Evolutionary conservation across 2,329 filamentous ascomycete species (phyloP).

Genomic region (Seiridium cupressi): DNA sequence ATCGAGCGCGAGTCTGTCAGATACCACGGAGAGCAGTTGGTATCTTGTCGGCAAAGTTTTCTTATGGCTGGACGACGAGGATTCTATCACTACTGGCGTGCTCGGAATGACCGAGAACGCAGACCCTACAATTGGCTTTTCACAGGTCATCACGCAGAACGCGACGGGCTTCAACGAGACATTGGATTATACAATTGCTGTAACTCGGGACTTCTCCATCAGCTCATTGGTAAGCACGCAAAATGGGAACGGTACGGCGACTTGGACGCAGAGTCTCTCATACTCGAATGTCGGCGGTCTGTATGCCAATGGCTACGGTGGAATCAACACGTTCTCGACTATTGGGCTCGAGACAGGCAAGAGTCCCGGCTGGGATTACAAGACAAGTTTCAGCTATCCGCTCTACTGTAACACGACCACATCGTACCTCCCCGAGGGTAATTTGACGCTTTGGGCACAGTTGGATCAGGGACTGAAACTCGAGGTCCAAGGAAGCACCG

Average conservation of each 20-base stretch:
- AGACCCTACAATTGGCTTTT: conserved; percentile 47
- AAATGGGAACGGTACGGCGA: conserved; percentile 35
- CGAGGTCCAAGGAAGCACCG: conserved; percentile 34
- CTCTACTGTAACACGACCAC: conserved; percentile 56
- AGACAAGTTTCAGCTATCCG: conserved; percentile 55
- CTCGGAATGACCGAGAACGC: conserved; percentile 26
- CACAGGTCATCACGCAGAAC: conserved; percentile 43
- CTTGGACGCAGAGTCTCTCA: conserved; percentile 57
- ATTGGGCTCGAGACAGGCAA: conserved; percentile 42
- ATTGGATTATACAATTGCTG: conserved; percentile 56
- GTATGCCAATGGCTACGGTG: conserved; percentile 24
- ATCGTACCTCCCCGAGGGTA: conserved; percentile 36
- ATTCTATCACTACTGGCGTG: conserved; percentile 50
- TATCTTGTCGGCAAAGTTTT: conserved; percentile 78
- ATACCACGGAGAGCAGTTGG: conserved; percentile 66
- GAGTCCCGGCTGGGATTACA: conserved; percentile 28
- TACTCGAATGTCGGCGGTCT: conserved; percentile 52
- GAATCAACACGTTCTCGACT: conserved; percentile 29
- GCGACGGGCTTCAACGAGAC: conserved; percentile 56
- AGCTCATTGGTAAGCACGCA: conserved; percentile 51
- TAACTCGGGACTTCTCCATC: conserved; percentile 53
- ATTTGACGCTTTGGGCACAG: conserved; percentile 42
- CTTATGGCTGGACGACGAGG: conserved; percentile 62
- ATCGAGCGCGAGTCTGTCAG: conserved; percentile 45
- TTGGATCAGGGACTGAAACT: conserved; percentile 40